These are phyloP conservation scores for Pythium sp. DNA, from an alignment of 352 stramenopile species.

Conservation along the genomic window DNA sequence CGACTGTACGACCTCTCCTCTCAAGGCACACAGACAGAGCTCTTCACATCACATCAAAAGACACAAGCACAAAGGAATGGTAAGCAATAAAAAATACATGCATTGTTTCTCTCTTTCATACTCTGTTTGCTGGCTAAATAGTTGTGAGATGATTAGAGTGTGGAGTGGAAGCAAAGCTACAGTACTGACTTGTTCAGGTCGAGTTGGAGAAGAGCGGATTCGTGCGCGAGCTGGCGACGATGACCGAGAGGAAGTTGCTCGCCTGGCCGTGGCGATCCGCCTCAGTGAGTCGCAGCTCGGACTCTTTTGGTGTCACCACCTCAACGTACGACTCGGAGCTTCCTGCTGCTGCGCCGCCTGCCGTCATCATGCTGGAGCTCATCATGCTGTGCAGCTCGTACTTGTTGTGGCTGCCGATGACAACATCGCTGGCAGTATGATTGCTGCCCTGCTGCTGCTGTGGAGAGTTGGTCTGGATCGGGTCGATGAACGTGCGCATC, in stretches of 20 bases:
- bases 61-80: conserved; percentile 10
- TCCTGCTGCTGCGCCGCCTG: background rate
- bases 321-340: conserved; percentile 29
- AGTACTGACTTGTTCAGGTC: conserved; percentile 2
- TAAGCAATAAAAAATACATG: conserved; percentile 19
- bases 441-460: conserved; percentile 9
- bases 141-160: background rate
- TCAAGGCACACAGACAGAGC: background rate
- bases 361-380: background rate
- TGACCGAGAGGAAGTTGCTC: conserved; percentile 47
- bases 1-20: background rate
- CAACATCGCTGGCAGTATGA: conserved; percentile 20
- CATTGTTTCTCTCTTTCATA: conserved; percentile 5
- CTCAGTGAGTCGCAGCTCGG: conserved; percentile 39
- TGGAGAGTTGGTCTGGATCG: conserved; percentile 27
- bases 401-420: conserved; percentile 24
- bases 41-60: background rate
- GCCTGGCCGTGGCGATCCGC: conserved; percentile 31
- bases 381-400: conserved; percentile 25
- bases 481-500: conserved; percentile 74
- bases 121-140: background rate
- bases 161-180: background rate
- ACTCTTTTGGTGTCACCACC: conserved; percentile 42
- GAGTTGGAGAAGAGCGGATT: conserved; percentile 44
- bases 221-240: conserved; percentile 54